Conservation (phyloP, 2,329 filamentous ascomycete species). For the Triangularia setosa region DNA sequence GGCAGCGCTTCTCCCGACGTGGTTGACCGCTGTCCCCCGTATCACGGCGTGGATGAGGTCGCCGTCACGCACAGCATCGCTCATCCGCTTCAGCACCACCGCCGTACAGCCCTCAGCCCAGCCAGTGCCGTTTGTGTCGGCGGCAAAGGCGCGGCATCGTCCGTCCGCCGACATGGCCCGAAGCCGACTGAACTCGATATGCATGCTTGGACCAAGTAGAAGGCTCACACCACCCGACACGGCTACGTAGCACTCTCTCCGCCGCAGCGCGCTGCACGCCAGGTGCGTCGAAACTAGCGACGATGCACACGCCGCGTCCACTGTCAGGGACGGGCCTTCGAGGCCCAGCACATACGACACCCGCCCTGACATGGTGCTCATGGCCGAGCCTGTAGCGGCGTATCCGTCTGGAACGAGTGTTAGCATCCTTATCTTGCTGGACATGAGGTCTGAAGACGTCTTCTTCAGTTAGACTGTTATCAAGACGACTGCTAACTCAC, state of each 20-base stretch:
- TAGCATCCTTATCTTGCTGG: too few species aligned
- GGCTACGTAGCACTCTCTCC: slow-evolving; percentile 22
- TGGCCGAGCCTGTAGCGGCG: slow-evolving; percentile 27
- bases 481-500: too few species aligned
- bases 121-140: too few species aligned
- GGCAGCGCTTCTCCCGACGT: neutral
- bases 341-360: slow-evolving; percentile 27
- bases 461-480: too few species aligned
- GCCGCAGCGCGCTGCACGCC: slow-evolving; percentile 21
- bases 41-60: neutral
- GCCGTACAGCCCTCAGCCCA: neutral
- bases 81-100: neutral
- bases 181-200: too few species aligned
- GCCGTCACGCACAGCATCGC: neutral
- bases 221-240: slow-evolving; percentile 23
- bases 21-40: neutral
- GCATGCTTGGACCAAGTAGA: slow-evolving; percentile 20
- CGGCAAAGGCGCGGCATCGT: neutral
- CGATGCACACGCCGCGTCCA: slow-evolving; percentile 30
- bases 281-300: slow-evolving; percentile 24
- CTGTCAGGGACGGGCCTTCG: slow-evolving; percentile 28
- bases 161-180: neutral
- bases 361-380: slow-evolving; percentile 26
- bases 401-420: too few species aligned
- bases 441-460: too few species aligned